Conservation (phyloP, 2,329 filamentous ascomycete genomes). For the Chrysosporium queenslandicum region DNA sequence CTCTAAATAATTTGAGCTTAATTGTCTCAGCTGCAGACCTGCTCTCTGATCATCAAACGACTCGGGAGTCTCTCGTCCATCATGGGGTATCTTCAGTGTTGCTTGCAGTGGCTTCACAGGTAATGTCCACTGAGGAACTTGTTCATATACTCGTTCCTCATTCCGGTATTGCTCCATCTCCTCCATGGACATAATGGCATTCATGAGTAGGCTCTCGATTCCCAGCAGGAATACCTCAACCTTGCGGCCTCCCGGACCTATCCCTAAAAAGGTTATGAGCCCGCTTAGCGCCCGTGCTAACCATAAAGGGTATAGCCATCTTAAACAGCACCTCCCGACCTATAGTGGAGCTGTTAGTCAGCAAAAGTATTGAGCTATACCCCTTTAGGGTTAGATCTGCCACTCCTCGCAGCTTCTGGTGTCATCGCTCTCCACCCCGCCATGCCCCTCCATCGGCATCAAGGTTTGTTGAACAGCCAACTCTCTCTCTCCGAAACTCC, state of each 20-base stretch:
- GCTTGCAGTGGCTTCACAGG: not conserved
- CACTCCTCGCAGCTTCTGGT: too few species aligned
- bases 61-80: not conserved
- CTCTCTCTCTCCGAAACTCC: not conserved
- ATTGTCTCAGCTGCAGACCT: not conserved
- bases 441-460: not conserved
- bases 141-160: not conserved
- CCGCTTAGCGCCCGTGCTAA: too few species aligned
- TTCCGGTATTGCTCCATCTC: not conserved
- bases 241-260: too few species aligned
- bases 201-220: too few species aligned
- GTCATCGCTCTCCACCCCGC: not conserved
- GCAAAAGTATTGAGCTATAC: too few species aligned
- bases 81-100: not conserved
- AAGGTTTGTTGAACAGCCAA: not conserved
- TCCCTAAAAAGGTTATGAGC: too few species aligned
- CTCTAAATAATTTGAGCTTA: too few species aligned
- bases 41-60: not conserved
- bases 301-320: too few species aligned
- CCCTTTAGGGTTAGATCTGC: too few species aligned
- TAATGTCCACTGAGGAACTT: not conserved
- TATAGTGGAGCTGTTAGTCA: too few species aligned
- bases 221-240: too few species aligned
- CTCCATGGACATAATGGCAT: slow-evolving; percentile 1
- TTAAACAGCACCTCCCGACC: too few species aligned